phyloP scores from a whole-genome alignment of 2,329 filamentous ascomycete genomes.

The Xylaria sp. region DNA sequence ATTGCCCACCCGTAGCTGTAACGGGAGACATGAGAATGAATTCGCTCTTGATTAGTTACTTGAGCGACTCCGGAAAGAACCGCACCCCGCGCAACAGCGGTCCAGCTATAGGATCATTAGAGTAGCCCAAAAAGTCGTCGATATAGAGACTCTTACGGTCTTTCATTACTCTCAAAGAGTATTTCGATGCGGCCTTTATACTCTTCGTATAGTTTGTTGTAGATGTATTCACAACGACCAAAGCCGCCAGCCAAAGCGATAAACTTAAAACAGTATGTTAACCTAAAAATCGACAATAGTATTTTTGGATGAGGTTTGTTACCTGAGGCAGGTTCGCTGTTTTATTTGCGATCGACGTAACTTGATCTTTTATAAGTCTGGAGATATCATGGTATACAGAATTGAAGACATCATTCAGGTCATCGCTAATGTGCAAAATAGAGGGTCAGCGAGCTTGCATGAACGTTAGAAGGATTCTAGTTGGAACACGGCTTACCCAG shows the following conservation, averaged over 20 bases:
- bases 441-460: background rate
- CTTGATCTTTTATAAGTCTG: slow-evolving; percentile 16
- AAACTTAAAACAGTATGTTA: slow-evolving; percentile 20
- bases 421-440: background rate
- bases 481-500: background rate
- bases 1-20: slow-evolving; percentile 29
- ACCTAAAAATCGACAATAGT: background rate
- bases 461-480: background rate
- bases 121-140: background rate
- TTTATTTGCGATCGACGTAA: background rate
- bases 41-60: background rate
- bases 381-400: slow-evolving; percentile 16
- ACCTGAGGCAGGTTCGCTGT: slow-evolving; percentile 14
- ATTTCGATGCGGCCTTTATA: slow-evolving; percentile 4
- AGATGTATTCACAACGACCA: slow-evolving; percentile 26
- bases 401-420: slow-evolving; percentile 24
- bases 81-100: slow-evolving; percentile 29
- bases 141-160: slow-evolving; percentile 11
- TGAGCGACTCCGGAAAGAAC: slow-evolving; percentile 13
- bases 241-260: slow-evolving; percentile 30
- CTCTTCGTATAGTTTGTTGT: slow-evolving; percentile 2
- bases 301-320: background rate
- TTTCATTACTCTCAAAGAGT: slow-evolving; percentile 12
- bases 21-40: slow-evolving; percentile 26
- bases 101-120: slow-evolving; percentile 19